Base-by-base conservation (phyloP, 2,329 filamentous ascomycete genomes). In the Amauroascus niger region DNA sequence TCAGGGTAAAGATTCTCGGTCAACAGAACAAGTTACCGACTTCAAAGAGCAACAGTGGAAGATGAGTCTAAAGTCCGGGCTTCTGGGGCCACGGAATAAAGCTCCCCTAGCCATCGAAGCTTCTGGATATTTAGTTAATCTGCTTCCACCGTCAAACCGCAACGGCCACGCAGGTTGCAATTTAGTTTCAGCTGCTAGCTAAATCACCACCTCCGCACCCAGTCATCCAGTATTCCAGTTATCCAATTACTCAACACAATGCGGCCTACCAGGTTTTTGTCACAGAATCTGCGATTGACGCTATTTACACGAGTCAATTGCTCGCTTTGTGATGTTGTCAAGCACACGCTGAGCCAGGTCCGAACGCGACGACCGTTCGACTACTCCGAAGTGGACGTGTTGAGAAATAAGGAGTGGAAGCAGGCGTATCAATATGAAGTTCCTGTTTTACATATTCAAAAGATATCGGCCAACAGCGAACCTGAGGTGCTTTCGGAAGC, bases 371-470 rank as follows among this genome's bases (percentile, higher is more conserved):
- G 75, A 39, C 71, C 73, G 1, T 77, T 83, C 58, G 72, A 76
- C 54, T 83, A 81, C 62, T 60, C 72, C 1, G 79, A 84, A 64
- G 68, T 81, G 55, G 75, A 83, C 60, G 78, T 84, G 50, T 80
- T 82, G 75, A 70, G 70, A 2, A 75, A 82, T 49, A 70, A 77
- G 57, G 67, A 72, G 48, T 84, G 81, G 81, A 82, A 76, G 60
- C 69, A 74, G 54, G 65, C 80, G 14, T 84, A 84, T 60, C 80
- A 83, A 47, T 82, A 82, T 56, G 81, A 84, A 61, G 80, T 80
- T 2, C 81, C 81, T 0, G 81, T 84, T 57, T 71, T 84, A 28
- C 81, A 84, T 62, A 71, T 83, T 40, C 78, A 75, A 33, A 77
- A 64, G 64, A 57, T 66, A 46, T 60, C 68, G 22, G 74, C 74